Evolutionary conservation across 176 grass and related monocot species (phyloP).

Genomic region (Oryza australiensis): DNA sequence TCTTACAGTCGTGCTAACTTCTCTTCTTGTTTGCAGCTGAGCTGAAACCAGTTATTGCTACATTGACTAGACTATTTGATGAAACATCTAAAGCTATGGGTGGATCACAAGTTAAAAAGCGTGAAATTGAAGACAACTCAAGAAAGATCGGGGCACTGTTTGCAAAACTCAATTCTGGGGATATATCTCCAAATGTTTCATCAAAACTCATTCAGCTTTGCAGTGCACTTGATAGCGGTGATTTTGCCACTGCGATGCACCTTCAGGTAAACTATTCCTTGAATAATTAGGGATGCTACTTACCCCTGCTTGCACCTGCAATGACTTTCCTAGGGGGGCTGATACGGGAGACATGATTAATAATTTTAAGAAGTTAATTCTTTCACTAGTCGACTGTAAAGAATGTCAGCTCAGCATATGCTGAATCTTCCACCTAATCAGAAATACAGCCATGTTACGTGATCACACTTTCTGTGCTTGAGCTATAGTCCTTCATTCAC

Average conservation of each 20-base stretch:
- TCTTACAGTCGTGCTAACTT: slow-evolving; percentile 17
- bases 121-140: slow-evolving; percentile 97
- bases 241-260: slow-evolving; percentile 78
- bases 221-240: slow-evolving; percentile 65
- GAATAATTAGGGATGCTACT: not conserved
- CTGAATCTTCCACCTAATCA: not conserved
- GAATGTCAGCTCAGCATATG: not conserved
- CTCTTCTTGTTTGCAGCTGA: slow-evolving; percentile 66
- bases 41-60: slow-evolving; percentile 75
- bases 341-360: not conserved
- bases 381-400: not conserved
- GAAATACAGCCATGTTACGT: not conserved
- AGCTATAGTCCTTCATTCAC: not conserved
- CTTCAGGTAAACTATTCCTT: slow-evolving; percentile 62
- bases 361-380: not conserved
- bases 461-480: not conserved
- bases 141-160: slow-evolving; percentile 93
- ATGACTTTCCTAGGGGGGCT: not conserved
- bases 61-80: slow-evolving; percentile 79
- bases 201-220: slow-evolving; percentile 89
- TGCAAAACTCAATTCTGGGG: slow-evolving; percentile 79
- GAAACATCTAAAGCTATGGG: slow-evolving; percentile 86
- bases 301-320: not conserved
- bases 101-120: slow-evolving; percentile 69
- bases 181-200: slow-evolving; percentile 92